These are phyloP conservation scores for Heliosperma pusillum DNA, from an alignment of 148 eudicot species.

Conservation along the genomic window DNA sequence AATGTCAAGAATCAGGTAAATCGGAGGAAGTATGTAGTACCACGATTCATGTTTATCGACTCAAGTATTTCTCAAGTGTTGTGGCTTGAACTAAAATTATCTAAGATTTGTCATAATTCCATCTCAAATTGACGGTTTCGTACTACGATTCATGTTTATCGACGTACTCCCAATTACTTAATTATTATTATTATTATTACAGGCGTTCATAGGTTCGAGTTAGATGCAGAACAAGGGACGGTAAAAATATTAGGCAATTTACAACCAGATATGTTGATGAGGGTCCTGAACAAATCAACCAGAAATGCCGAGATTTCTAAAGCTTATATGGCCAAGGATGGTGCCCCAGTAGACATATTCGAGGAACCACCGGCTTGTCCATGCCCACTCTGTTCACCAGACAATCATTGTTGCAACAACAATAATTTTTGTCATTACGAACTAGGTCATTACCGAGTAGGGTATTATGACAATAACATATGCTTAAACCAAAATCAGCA, in stretches of 20 bases:
- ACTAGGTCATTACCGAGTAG: background rate
- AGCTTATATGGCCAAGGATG: background rate
- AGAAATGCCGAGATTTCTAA: background rate
- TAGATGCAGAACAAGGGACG: background rate
- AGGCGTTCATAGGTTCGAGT: constrained; percentile 8
- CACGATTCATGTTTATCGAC: too few species aligned
- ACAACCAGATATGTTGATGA: constrained; percentile 7
- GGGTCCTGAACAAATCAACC: background rate
- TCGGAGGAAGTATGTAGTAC: too few species aligned
- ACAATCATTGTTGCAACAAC: background rate
- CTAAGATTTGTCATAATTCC: too few species aligned
- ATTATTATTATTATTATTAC: background rate
- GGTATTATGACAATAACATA: background rate
- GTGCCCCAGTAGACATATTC: constrained; percentile 1
- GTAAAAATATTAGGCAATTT: constrained; percentile 5
- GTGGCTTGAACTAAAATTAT: too few species aligned
- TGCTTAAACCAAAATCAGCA: background rate
- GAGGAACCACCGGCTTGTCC: background rate
- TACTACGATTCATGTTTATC: too few species aligned
- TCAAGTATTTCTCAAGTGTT: too few species aligned
- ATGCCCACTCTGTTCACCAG: background rate
- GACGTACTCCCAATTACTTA: too few species aligned
- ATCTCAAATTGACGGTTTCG: too few species aligned
- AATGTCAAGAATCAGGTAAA: too few species aligned
- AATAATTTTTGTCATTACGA: background rate